phyloP scores from a whole-genome alignment of 2,329 filamentous ascomycete genomes.

The Dendrostoma leiphaemia region DNA sequence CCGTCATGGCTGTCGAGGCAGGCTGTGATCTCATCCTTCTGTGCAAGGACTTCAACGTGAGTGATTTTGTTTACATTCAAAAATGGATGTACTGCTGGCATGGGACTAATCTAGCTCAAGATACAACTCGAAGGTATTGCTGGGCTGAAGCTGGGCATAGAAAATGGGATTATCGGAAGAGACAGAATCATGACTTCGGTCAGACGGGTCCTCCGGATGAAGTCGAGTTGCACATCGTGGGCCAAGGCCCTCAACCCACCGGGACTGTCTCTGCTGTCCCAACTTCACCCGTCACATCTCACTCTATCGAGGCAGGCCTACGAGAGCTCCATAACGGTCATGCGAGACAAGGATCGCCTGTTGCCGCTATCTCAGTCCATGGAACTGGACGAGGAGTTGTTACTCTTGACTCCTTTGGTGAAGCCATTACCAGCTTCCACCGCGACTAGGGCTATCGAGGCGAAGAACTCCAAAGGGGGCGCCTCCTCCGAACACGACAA shows the following conservation, averaged over 20 bases:
- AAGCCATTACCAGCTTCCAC: slow-evolving; percentile 91
- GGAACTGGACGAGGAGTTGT: slow-evolving; percentile 81
- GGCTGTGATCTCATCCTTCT: slow-evolving; percentile 90
- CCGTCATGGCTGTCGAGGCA: slow-evolving; percentile 95
- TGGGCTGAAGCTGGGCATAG: slow-evolving; percentile 82
- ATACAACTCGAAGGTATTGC: slow-evolving; percentile 90
- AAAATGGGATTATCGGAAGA: slow-evolving; percentile 84
- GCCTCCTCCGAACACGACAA: slow-evolving; percentile 48
- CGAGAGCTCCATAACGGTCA: slow-evolving; percentile 88
- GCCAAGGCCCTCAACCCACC: slow-evolving; percentile 84
- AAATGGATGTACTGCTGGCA: neutral
- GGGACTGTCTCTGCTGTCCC: slow-evolving; percentile 72
- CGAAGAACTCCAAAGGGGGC: slow-evolving; percentile 37
- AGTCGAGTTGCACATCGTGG: slow-evolving; percentile 86
- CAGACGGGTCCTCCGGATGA: slow-evolving; percentile 74
- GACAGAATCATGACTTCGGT: slow-evolving; percentile 79
- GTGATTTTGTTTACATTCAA: neutral
- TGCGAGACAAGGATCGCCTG: slow-evolving; percentile 82
- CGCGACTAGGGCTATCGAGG: slow-evolving; percentile 69
- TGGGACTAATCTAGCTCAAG: neutral
- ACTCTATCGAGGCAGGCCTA: slow-evolving; percentile 82
- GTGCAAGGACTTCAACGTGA: slow-evolving; percentile 72
- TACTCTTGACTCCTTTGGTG: slow-evolving; percentile 83
- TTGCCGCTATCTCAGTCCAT: slow-evolving; percentile 80
- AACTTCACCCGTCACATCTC: slow-evolving; percentile 79